A percentile compares a stretch with the other conserved stretches of the same genome.
Conservation (phyloP, 2,329 filamentous ascomycete genomes). For the Aspergillus bombycis region DNA sequence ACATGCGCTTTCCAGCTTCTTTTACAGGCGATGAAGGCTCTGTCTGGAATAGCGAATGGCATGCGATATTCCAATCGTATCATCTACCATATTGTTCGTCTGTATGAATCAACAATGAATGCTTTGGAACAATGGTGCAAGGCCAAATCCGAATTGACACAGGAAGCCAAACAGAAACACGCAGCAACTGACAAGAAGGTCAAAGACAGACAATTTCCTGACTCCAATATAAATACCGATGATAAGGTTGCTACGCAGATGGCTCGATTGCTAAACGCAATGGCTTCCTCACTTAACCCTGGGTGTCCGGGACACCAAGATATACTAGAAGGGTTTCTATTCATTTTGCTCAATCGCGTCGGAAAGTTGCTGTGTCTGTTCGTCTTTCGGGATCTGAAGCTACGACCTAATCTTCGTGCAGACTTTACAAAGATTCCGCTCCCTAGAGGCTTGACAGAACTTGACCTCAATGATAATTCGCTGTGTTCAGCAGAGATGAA, state of each 20-base stretch:
- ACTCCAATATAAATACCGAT: background rate
- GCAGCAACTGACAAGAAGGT: conserved; percentile 2
- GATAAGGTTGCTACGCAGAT: conserved; percentile 27
- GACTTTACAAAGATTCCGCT: conserved; percentile 30
- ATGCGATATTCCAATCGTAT: conserved; percentile 26
- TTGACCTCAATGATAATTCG: conserved; percentile 26
- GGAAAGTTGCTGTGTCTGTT: conserved; percentile 45
- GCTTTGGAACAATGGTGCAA: conserved; percentile 31
- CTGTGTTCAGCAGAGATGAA: conserved; percentile 35
- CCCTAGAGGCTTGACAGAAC: conserved; percentile 35
- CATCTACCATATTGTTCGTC: conserved; percentile 37
- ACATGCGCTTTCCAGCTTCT: conserved; percentile 31
- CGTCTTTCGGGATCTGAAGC: conserved; percentile 40
- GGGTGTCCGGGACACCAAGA: conserved; percentile 30
- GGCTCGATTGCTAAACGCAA: conserved; percentile 30
- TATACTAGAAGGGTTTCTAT: conserved; percentile 48
- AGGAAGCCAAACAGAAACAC: conserved; percentile 21
- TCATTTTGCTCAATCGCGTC: conserved; percentile 40
- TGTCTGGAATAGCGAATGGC: conserved; percentile 21
- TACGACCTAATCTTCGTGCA: conserved; percentile 27
- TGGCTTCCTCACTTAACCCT: conserved; percentile 35
- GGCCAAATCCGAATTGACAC: conserved; percentile 14
- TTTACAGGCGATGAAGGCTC: conserved; percentile 31
- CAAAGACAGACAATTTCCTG: conserved; percentile 6
- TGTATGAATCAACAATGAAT: conserved; percentile 37